Base-by-base conservation (phyloP, 2,329 filamentous ascomycete genomes). In the Alternaria sp. region DNA sequence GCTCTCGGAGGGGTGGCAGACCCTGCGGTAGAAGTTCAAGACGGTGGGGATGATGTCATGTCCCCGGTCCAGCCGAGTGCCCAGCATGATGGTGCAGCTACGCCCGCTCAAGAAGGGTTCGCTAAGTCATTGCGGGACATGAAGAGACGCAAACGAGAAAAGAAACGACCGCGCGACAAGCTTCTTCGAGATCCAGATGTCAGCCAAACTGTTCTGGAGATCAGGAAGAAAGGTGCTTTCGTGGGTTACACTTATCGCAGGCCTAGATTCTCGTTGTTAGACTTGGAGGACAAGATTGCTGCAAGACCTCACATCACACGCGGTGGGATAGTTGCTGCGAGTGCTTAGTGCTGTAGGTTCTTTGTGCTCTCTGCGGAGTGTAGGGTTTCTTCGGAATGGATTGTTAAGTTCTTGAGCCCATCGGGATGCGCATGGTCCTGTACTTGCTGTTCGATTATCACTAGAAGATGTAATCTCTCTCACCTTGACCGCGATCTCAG, bases 211-310 rank as follows among this genome's bases (percentile, higher is more conserved):
- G 93, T 91, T n/a, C 83, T 98, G 79, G 89, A 92, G 69, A 86
- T 96, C 67, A 87, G 96, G 62, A 97, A 95, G 80, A 87, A 86
- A 76, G 91, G 88, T 25, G 93, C 93, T 0, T 98, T 98, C 79
- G 81, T 96, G 65, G 95, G 95, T 1, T 99, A 99, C 77, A 93
- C 91, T 2, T 98, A 96, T 84, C 87, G 89, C 12, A 83, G 89
- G 50, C 84, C 84, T 5, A 63, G 58, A 0, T 78, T 77, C 44
- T 73, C 73, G 13, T 51, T 80, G 36, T 59, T 67, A 0, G 77
- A 79, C 36, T 55, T 77, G 51, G 75, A 77, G 17, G 65, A 73
- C 9, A 71, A 47, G 50, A 58, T 72, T 10, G 45, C 44, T 28
- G 12, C 59, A 1, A 64, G 53, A 25, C 28, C 55, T 8, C 30